Evolutionary conservation across 257 asterid species (phyloP), one percentile per base, ranked within the genome.

Genomic region (Nicotiana benthamiana): DNA sequence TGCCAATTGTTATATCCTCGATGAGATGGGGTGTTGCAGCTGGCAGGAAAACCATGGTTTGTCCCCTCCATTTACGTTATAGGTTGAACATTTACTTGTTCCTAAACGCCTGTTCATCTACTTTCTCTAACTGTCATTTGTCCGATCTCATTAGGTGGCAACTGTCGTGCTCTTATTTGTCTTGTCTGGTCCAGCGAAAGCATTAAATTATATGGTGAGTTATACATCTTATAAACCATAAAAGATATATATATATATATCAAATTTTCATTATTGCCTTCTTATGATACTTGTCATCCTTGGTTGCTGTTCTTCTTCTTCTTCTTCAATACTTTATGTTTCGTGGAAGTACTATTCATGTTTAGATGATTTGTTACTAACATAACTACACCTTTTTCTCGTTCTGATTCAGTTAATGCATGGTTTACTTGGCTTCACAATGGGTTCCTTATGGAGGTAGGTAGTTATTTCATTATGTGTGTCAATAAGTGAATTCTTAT

Each of bases 391-490:
- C 57, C 62, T 48, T 53, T 22, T 26, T 43, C n/a, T 32, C 26
- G n/a, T 54, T 16, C 48, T 63, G 79, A 57, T 68, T 75, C 94
- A 96, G 99, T 86, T 96, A 82, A 88, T 91, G 91, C 97, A 96
- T 72, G 99, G 99, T 27, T 67, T 96, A 75, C 96, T 93, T 83
- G 98, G 99, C 82, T 86, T 94, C 48, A 80, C 94, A 9, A 94
- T 96, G 97, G 99, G 99, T 28, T 83, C 92, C 26, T 83, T 90
- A 80, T 96, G 99, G 99, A 96, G 98, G 98, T 95, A 92, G 43
- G 87, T 67, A 48, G 81, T 27, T 51, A 75, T 53, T 64, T 67
- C 26, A 34, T 43, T 24, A 10, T 13, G n/a, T 5, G 2, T 1
- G 52, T 62, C 13, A 24, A 66, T 32, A 10, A 18, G 18, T 43